Percentiles rank a stretch among this genome's conserved stretches.
phyloP scores from a whole-genome alignment of 768 basidiomycete genomes.

The Lentinus tigrinus region DNA sequence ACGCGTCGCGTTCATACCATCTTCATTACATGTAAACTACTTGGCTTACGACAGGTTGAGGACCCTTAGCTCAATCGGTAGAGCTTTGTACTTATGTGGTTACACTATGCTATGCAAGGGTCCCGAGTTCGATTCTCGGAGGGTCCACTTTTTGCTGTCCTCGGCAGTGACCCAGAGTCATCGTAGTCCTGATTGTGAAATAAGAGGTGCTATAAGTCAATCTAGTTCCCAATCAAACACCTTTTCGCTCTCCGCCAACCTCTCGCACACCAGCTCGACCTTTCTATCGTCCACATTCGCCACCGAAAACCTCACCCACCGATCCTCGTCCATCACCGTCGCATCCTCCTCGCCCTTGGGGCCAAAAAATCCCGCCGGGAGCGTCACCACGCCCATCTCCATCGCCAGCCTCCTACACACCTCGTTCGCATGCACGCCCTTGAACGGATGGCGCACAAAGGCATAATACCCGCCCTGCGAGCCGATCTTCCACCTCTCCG shows the following conservation, averaged over 20 bases:
- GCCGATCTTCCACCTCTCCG: slow-evolving; percentile 57
- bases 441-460: slow-evolving; percentile 70
- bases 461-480: slow-evolving; percentile 76
- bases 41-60: not conserved
- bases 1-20: no score
- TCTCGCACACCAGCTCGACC: slow-evolving; percentile 49
- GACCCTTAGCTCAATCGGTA: slow-evolving; percentile 63
- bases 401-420: slow-evolving; percentile 60
- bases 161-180: no score
- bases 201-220: no score
- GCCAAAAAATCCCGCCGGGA: slow-evolving; percentile 67
- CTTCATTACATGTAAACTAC: no score
- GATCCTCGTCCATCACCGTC: slow-evolving; percentile 40
- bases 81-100: slow-evolving; percentile 64
- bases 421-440: slow-evolving; percentile 41
- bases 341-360: slow-evolving; percentile 25
- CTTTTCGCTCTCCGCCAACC: slow-evolving; percentile 41
- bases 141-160: slow-evolving; percentile 43
- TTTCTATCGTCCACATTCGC: slow-evolving; percentile 74
- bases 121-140: slow-evolving; percentile 66
- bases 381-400: slow-evolving; percentile 60
- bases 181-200: no score
- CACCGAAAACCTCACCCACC: slow-evolving; percentile 79
- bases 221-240: slow-evolving; percentile 40
- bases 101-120: slow-evolving; percentile 51